Conservation (phyloP, 345 rosid species). For the Syzygium aromaticum region DNA sequence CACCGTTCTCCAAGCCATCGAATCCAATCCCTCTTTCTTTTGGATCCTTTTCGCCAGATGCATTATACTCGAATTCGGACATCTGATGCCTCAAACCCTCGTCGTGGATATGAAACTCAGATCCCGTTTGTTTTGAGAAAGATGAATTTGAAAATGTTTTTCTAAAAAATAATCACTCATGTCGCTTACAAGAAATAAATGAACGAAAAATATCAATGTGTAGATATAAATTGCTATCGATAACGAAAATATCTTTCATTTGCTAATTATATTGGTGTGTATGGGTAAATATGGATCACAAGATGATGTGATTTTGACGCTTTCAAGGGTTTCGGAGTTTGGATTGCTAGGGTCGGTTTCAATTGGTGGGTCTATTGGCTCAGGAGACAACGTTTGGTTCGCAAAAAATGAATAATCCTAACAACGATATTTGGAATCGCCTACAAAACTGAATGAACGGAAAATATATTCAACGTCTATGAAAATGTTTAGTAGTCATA, state of each 20-base stretch:
- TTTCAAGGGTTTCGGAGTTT: no score
- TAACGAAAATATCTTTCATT: neutral
- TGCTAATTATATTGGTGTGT: neutral
- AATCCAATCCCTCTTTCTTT: neutral
- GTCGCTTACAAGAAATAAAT: no score
- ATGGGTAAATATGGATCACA: no score
- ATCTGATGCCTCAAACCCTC: neutral
- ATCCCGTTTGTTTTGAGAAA: neutral
- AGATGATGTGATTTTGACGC: no score
- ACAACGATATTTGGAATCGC: no score
- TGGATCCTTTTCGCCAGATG: neutral
- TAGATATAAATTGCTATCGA: rapidly evolving
- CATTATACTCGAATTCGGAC: neutral
- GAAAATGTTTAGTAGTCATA: neutral
- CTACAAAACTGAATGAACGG: no score
- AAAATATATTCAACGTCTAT: no score
- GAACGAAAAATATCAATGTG: neutral
- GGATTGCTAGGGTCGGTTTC: no score
- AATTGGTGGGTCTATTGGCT: no score
- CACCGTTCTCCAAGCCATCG: neutral
- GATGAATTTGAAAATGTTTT: rapidly evolving
- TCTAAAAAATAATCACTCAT: rapidly evolving
- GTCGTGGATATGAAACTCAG: neutral
- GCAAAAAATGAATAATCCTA: no score
- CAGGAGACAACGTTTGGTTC: no score